These are phyloP conservation scores for Dictyostelium firmibasis DNA, from an alignment of 78 protist species.

Conservation along the genomic window DNA sequence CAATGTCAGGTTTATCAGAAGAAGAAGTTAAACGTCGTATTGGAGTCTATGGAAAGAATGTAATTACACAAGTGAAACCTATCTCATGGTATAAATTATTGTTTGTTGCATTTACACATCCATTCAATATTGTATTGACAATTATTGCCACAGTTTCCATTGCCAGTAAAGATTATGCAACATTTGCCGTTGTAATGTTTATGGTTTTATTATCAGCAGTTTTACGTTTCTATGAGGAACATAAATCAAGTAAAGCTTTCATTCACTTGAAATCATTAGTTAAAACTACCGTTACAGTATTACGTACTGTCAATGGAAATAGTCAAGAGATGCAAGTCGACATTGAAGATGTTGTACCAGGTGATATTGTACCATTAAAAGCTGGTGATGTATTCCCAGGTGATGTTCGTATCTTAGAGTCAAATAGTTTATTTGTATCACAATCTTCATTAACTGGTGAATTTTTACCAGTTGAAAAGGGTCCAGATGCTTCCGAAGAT, in stretches of 20 bases:
- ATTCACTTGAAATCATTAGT: constrained; percentile 70
- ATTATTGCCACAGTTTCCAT: constrained; percentile 71
- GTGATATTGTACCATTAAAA: constrained; percentile 76
- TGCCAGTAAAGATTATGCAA: constrained; percentile 50
- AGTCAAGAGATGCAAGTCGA: constrained; percentile 15
- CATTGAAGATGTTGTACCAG: constrained; percentile 72
- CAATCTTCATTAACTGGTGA: constrained; percentile 84
- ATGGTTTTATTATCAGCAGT: constrained; percentile 62
- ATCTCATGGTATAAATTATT: constrained; percentile 53
- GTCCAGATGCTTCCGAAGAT: constrained; percentile 15
- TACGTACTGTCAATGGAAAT: constrained; percentile 6
- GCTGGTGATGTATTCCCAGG: constrained; percentile 83
- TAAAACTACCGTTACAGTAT: constrained; percentile 50
- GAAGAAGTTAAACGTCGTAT: constrained; percentile 58
- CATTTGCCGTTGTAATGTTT: constrained; percentile 60
- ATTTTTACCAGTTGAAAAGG: constrained; percentile 80
- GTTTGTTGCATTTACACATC: constrained; percentile 68
- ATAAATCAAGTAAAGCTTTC: constrained; percentile 72
- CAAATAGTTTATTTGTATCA: constrained; percentile 72
- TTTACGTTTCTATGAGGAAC: constrained; percentile 77
- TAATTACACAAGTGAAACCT: constrained; percentile 54
- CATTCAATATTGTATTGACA: constrained; percentile 74
- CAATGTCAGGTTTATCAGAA: constrained; percentile 41
- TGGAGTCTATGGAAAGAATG: constrained; percentile 51
- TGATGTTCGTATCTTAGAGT: constrained; percentile 66